Percentiles rank a stretch among this genome's conserved stretches.
Conservation (phyloP, 2,329 filamentous ascomycete genomes). For the Talaromyces funiculosus region DNA sequence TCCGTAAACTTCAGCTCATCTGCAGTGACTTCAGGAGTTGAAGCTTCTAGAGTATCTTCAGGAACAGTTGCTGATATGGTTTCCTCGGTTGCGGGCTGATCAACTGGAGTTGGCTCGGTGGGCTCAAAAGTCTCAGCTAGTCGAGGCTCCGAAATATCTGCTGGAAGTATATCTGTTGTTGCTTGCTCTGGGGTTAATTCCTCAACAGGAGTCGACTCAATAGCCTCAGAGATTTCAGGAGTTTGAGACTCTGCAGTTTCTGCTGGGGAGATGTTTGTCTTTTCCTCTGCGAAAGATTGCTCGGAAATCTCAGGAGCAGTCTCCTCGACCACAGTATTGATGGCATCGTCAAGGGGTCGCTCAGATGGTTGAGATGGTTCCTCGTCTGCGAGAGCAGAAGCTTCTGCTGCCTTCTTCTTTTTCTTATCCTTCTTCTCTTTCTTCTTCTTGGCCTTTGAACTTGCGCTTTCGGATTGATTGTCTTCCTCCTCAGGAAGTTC, state of each 20-base stretch:
- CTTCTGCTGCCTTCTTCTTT: constrained; percentile 6
- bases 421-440: constrained; percentile 32
- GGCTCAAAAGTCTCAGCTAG: background rate
- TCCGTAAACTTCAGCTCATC: background rate
- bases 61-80: too few relatives aligned
- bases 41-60: background rate
- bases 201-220: background rate
- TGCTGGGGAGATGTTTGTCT: background rate
- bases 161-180: background rate
- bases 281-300: background rate
- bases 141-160: background rate
- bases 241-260: background rate
- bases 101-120: background rate
- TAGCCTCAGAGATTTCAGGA: background rate
- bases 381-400: constrained; percentile 20
- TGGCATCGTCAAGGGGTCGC: background rate
- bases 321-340: background rate
- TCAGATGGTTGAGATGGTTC: constrained; percentile 9
- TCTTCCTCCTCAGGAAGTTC: background rate
- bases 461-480: constrained; percentile 2
- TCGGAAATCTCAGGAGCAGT: background rate
- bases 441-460: constrained; percentile 26
- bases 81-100: background rate
- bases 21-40: background rate
- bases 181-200: background rate